Base-by-base conservation (phyloP, 805 yeast genomes). In the Metschnikowia reukaufii region DNA sequence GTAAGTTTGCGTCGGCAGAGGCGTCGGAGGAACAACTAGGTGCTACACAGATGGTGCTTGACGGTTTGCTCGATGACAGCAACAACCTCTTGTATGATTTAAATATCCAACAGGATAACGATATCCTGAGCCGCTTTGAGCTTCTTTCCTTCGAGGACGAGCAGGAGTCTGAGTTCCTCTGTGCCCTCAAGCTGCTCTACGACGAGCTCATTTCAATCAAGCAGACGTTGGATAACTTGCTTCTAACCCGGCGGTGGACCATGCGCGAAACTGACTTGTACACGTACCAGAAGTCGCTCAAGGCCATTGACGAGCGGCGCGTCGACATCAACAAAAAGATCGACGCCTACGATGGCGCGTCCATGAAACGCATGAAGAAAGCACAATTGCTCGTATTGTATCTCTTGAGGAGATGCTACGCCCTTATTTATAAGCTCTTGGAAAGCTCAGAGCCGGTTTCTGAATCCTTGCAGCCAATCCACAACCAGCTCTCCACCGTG, bases 201-300 rank as follows among this genome's bases (percentile, higher is more conserved):
- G 75, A 79, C 40, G 75, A 79, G 48, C 72, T 94, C 54, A 70
- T 79, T 25, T 79, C 77, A 37, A 74, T 89, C 56, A 88, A 89
- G 63, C 74, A 81, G 19, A 83, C 84, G 16, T 75, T 94, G 50
- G 96, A 88, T 57, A 88, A 88, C 55, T 72, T 94, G 52, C 74
- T 92, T 57, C 82, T 94, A 37, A 94, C 99, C 2, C 83, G 97
- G 66, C 80, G 99, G 64, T 94, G 99, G 99, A 92, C 98, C 2
- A 73, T 94, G 70, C 81, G 99, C 61, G 96, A 91, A 60, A 94
- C 99, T 0, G 99, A 94, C 68, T 74, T 94, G 51, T 94, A 86
- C 68, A 76, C 78, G 40, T 91, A 87, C 63, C 96, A 90, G 66
- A 82, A 84, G 59, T 75, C 76, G 52, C 73, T 94, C 51, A 83